Evolutionary conservation across 169 alveolate genomes (phyloP), one percentile per base, ranked within the genome.

Genomic region (Cryptosporidium sp.): DNA sequence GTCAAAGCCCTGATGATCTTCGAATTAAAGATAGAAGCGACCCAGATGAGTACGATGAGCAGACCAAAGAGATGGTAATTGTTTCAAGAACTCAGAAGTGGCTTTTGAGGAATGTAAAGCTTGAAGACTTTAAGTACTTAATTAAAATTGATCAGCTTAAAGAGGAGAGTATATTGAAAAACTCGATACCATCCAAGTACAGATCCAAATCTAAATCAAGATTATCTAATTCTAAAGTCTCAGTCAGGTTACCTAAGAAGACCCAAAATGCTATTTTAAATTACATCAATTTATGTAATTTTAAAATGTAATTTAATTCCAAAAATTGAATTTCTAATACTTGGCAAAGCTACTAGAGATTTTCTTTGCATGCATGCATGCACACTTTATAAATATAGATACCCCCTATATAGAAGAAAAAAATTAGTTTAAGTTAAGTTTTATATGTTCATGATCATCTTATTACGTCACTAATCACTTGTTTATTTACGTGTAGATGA

Each of bases 51-150:
- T 8, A n/a, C 2, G 55, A 26, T 9, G 75, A 80, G 9, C 87
- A 37, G 67, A 43, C 50, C 3, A 80, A 29, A 29, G 87, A 80
- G 33, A 80, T 80, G 73, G 67, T 65, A 14, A 18, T 80, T 23
- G 87, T 80, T 12, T 80, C 87, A 26, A 80, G 87, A 61, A 80
- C 71, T 8, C 87, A 80, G 50, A 80, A 80, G 14, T 80, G 87
- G 87, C 75, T 80, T 4, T 50, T 80, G 8, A 80, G 87, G 33
- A 80, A 80, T 9, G 75, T 80, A 1, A 80, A 61, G 43, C 52
- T 80, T 12, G 58, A 31, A 2, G 87, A 80, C 51, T 80, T 80
- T 62, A 65, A 12, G 26, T 14, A 80, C 55, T 21, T 80, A 6
- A 61, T 80, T 43, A 26, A 10, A 12, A 29, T 80, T 62, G 87